Percentiles rank a stretch among this genome's conserved stretches.
These are phyloP conservation scores for Sutorius eximius DNA, from an alignment of 1,284 basidiomycete genomes.

Conservation along the genomic window DNA sequence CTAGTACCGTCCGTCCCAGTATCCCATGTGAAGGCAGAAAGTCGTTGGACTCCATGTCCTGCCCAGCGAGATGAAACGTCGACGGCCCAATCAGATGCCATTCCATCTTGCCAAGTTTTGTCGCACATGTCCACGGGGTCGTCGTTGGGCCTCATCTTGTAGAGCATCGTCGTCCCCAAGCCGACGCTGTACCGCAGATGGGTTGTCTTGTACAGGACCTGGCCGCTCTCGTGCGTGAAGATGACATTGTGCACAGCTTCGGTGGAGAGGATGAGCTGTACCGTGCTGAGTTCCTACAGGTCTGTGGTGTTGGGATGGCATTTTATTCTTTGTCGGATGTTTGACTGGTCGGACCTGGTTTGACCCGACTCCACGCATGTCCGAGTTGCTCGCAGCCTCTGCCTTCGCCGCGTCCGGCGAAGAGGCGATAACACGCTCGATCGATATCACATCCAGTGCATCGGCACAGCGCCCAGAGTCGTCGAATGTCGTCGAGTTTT, in stretches of 20 bases:
- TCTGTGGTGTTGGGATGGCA: not conserved
- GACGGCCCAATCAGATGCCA: conserved; percentile 29
- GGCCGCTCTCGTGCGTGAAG: conserved; percentile 24
- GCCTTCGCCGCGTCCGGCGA: conserved; percentile 60
- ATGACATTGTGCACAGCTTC: conserved; percentile 22
- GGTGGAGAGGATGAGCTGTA: conserved; percentile 27
- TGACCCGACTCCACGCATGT: too few species aligned
- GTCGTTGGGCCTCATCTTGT: conserved; percentile 27
- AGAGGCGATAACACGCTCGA: conserved; percentile 55
- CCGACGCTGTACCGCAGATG: conserved; percentile 18
- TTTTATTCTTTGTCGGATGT: not conserved
- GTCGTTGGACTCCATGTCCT: conserved; percentile 19
- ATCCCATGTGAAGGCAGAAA: conserved; percentile 31
- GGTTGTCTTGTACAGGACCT: conserved; percentile 26
- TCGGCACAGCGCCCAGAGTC: conserved; percentile 38
- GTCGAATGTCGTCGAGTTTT: conserved; percentile 52
- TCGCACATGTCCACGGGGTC: conserved; percentile 30
- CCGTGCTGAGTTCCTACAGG: not conserved
- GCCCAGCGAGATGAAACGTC: conserved; percentile 21
- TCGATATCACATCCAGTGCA: conserved; percentile 45
- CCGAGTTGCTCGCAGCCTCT: conserved; percentile 1
- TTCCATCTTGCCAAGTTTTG: conserved; percentile 28
- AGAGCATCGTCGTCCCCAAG: conserved; percentile 22
- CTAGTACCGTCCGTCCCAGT: conserved; percentile 24
- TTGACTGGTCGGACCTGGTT: too few species aligned